These are phyloP conservation scores for Trichoderma sp. DNA, from an alignment of 2,329 filamentous ascomycete species.

Conservation along the genomic window DNA sequence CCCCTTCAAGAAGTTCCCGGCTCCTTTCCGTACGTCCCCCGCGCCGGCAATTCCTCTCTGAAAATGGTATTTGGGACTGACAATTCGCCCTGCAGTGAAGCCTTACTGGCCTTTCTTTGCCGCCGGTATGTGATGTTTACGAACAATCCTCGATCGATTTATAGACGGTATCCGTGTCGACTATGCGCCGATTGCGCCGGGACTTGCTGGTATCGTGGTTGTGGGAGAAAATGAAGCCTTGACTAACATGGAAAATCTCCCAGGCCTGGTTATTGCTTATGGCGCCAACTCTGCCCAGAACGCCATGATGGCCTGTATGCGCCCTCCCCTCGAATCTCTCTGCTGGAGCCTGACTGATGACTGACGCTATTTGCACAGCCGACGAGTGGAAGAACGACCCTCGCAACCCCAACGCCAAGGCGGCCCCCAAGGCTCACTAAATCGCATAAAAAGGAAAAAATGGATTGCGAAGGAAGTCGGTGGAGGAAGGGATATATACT, in stretches of 20 bases:
- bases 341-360: neutral
- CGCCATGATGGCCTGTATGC: conserved; percentile 71
- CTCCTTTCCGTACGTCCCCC: conserved; percentile 69
- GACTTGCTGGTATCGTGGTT: neutral
- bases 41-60: conserved; percentile 22
- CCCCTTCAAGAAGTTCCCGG: conserved; percentile 75
- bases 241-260: conserved; percentile 37
- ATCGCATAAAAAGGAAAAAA: conserved; percentile 5
- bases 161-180: neutral
- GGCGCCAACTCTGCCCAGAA: conserved; percentile 83
- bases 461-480: conserved; percentile 22
- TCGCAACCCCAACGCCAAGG: conserved; percentile 68
- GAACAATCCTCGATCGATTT: neutral
- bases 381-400: conserved; percentile 97
- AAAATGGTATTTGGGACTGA: conserved; percentile 26
- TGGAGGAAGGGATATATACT: conserved; percentile 28
- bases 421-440: conserved; percentile 45
- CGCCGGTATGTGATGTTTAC: conserved; percentile 70
- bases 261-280: conserved; percentile 79
- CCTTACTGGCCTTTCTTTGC: conserved; percentile 91
- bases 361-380: conserved; percentile 51
- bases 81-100: conserved; percentile 60
- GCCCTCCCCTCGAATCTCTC: conserved; percentile 10
- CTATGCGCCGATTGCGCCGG: conserved; percentile 2
- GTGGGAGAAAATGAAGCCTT: conserved; percentile 11